Conservation (phyloP, 352 stramenopile genomes). For the Pythium myriotylum region DNA sequence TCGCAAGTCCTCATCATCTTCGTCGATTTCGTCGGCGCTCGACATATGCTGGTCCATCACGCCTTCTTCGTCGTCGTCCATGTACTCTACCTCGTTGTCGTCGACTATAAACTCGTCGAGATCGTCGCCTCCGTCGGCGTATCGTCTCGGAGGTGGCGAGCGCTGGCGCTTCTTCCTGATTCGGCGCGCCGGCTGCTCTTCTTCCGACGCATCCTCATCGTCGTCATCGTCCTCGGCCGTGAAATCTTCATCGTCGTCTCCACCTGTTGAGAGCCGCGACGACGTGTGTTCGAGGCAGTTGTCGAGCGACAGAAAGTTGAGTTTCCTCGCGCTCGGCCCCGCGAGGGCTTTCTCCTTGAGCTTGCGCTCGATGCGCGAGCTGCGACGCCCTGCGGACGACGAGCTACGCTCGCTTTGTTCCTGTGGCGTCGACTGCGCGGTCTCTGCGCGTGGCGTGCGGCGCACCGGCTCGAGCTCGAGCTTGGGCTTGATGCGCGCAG, state of each 20-base stretch:
- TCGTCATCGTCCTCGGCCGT: slow-evolving; percentile 40
- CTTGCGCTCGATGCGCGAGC: slow-evolving; percentile 61
- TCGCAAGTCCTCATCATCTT: slow-evolving; percentile 41
- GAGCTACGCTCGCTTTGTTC: slow-evolving; percentile 7
- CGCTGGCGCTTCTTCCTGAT: slow-evolving; percentile 2
- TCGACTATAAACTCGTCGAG: slow-evolving; percentile 80
- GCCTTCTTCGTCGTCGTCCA: slow-evolving; percentile 81
- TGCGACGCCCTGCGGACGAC: slow-evolving; percentile 52
- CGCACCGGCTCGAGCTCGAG: slow-evolving; percentile 22
- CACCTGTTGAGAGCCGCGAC: slow-evolving; percentile 1
- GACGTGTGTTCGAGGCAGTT: slow-evolving; percentile 56
- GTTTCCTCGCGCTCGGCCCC: slow-evolving; percentile 38
- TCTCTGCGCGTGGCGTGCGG: slow-evolving; percentile 3
- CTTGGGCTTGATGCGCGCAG: slow-evolving; percentile 8
- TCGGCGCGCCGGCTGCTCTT: slow-evolving; percentile 6
- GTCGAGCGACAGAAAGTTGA: slow-evolving; percentile 64
- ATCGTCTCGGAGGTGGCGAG: slow-evolving; percentile 15
- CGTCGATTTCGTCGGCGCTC: slow-evolving; percentile 37
- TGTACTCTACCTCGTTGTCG: slow-evolving; percentile 87
- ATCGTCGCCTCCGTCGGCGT: slow-evolving; percentile 63
- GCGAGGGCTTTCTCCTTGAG: slow-evolving; percentile 51
- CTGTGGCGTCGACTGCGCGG: background rate
- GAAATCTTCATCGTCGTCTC: slow-evolving; percentile 31
- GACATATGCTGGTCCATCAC: slow-evolving; percentile 58
- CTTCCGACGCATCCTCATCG: slow-evolving; percentile 11